Conservation (phyloP, 768 basidiomycete species). For the Coprinopsis sp. region DNA sequence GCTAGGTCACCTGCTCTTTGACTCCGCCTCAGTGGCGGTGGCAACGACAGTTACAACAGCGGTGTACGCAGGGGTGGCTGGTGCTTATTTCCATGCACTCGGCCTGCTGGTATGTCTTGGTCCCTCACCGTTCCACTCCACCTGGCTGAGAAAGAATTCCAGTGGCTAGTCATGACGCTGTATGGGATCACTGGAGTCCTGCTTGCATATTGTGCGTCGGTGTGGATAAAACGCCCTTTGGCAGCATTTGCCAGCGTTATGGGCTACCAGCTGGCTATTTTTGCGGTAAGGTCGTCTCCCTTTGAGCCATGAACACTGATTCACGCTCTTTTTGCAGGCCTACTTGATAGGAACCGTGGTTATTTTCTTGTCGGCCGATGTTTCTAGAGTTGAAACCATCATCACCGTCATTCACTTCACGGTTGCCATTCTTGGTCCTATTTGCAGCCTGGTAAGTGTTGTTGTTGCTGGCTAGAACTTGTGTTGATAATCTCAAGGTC, state of each 20-base stretch:
- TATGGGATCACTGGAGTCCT: conserved; percentile 67
- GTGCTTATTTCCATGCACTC: conserved; percentile 60
- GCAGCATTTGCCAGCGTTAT: conserved; percentile 71
- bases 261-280: conserved; percentile 70
- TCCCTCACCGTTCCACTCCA: not conserved
- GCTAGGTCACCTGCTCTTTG: conserved; percentile 77
- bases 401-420: conserved; percentile 70
- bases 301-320: not conserved
- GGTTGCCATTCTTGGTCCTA: conserved; percentile 60
- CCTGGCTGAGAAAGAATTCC: not conserved
- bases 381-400: conserved; percentile 44
- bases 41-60: conserved; percentile 60
- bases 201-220: conserved; percentile 64
- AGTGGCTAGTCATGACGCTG: conserved; percentile 71
- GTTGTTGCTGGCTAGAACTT: not conserved
- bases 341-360: conserved; percentile 70
- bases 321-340: conserved; percentile 40
- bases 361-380: conserved; percentile 67
- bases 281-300: conserved; percentile 57
- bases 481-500: no score
- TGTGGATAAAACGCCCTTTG: conserved; percentile 58
- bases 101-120: conserved; percentile 50
- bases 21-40: conserved; percentile 53
- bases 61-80: conserved; percentile 48
- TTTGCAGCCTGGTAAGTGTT: conserved; percentile 65